Base-by-base conservation (phyloP, 2,329 filamentous ascomycete species). In the Neonectria magnoliae region DNA sequence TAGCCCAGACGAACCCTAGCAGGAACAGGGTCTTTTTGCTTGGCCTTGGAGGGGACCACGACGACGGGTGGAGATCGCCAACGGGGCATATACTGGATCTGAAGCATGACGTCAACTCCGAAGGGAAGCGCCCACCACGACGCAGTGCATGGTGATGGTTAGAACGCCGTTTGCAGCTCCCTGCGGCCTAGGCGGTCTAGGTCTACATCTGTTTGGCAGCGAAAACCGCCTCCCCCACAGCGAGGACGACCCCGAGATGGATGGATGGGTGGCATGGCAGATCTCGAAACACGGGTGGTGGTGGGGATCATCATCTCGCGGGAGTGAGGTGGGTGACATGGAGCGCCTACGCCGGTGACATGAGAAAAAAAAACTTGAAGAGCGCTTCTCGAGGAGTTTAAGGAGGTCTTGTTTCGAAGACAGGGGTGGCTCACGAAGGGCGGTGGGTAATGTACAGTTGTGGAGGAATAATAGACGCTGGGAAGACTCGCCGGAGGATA, bases 391-490 rank as follows among this genome's bases (percentile, higher is more conserved):
- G 22, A 58, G 56, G 38, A 53, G 41, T 57, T 64, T 20, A 57
- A 65, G 53, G 56, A 60, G 52, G 29, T 58, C 25, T 22, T 27
- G 53, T 44, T 41, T 53, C 44, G 18, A 50, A 47, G 52, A 57
- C 57, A 50, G 25, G 55, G 47, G 47, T 58, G 38, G 42, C 14
- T 45, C 29, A 18, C 55, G 16, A 63, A 48, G 13, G 41, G 31
- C 16, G 29, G 20, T 44, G 41, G 55, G n/a, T 20, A 53, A 20
- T 50, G 38, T 54, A 52, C 13, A n/a, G 38, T 55, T 25, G 33
- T 29, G 27, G 53, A 36, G 59, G 67, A 69, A 44, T 47, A 58
- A 55, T 69, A 63, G 64, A 68, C 71, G 69, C 71, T 61, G 54
- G 56, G 48, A 48, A 56, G 55, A 44, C 45, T 60, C 22, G 10